Conservation (phyloP, 805 yeast genomes). For the Teunomyces funiuensis region DNA sequence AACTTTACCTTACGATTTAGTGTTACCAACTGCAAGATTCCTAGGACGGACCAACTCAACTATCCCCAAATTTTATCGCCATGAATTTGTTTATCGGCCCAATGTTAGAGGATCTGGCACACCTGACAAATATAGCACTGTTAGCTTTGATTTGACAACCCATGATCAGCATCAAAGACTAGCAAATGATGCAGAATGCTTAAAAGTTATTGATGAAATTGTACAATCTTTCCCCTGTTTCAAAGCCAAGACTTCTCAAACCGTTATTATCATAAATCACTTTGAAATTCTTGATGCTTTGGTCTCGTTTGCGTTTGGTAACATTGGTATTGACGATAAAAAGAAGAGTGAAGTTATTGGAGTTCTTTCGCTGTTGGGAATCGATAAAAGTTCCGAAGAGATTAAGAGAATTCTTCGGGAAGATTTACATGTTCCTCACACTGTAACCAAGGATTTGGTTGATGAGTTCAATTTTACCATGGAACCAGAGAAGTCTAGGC, state of each 20-base stretch:
- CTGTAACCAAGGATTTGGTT: constrained; percentile 78
- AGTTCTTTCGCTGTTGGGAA: constrained; percentile 73
- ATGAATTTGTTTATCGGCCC: constrained; percentile 81
- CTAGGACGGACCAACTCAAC: constrained; percentile 60
- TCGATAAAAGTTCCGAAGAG: constrained; percentile 62
- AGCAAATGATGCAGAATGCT: constrained; percentile 82
- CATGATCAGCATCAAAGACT: constrained; percentile 44
- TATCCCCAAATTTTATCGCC: constrained; percentile 64
- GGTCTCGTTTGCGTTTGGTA: constrained; percentile 66
- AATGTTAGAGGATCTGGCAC: constrained; percentile 55
- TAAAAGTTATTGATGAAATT: constrained; percentile 79
- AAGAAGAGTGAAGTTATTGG: constrained; percentile 68
- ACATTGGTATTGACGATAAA: constrained; percentile 61
- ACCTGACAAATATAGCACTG: constrained; percentile 75
- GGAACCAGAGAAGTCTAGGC: constrained; percentile 63
- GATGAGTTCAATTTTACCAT: constrained; percentile 70
- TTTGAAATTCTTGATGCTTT: constrained; percentile 73
- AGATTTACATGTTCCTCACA: constrained; percentile 75
- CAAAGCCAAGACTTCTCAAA: constrained; percentile 45
- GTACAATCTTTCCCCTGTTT: constrained; percentile 66
- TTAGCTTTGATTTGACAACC: constrained; percentile 80
- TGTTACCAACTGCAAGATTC: constrained; percentile 84
- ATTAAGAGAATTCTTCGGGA: constrained; percentile 41
- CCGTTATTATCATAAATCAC: constrained; percentile 72
- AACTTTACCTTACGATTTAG: constrained; percentile 86